These are phyloP conservation scores for Lupinus albus DNA, from an alignment of 306 rosid genomes.

Conservation along the genomic window DNA sequence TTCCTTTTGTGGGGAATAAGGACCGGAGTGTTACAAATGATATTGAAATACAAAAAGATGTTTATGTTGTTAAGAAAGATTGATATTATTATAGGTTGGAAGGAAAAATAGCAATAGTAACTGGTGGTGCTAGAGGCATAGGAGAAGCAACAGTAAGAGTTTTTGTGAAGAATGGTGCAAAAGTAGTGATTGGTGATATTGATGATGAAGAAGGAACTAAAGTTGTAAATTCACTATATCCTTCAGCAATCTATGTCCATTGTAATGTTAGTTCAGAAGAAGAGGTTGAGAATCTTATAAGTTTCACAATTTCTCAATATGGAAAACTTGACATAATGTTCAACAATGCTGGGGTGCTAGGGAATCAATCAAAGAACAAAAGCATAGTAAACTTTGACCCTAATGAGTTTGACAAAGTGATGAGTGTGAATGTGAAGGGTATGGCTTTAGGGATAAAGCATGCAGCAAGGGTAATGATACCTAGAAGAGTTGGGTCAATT, in stretches of 20 bases:
- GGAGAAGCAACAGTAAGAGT: not conserved
- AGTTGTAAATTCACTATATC: not conserved
- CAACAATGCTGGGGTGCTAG: not conserved
- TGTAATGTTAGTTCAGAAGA: not conserved
- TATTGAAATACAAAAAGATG: no score
- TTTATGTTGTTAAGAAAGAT: not conserved
- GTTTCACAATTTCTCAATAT: not conserved
- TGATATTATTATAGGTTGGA: not conserved
- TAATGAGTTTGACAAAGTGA: not conserved
- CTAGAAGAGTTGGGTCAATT: not conserved
- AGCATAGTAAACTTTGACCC: not conserved
- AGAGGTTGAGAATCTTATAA: not conserved
- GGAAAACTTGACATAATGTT: not conserved
- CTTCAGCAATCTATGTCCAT: not conserved
- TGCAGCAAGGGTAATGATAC: not conserved
- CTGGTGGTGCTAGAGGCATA: not conserved
- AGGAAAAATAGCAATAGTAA: not conserved
- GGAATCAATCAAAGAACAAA: not conserved
- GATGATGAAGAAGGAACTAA: not conserved
- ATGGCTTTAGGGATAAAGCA: not conserved
- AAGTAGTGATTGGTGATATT: not conserved
- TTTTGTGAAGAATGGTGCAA: not conserved
- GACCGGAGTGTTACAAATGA: no score
- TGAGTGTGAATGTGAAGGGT: not conserved
- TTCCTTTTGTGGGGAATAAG: no score